phyloP scores from a whole-genome alignment of 306 rosid genomes.

The Echinosophora koreensis region DNA sequence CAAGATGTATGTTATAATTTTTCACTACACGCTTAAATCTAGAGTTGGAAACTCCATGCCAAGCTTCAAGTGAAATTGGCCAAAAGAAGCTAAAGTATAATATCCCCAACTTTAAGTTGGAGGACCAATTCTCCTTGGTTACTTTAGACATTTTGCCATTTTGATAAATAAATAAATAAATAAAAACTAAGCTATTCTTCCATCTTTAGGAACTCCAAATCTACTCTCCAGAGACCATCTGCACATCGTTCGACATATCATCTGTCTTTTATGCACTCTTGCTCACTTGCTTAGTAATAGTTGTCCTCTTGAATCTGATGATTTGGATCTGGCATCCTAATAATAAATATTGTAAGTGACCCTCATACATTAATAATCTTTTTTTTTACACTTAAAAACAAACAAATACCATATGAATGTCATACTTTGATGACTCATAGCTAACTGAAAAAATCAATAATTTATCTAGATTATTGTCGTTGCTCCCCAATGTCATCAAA shows the following conservation, averaged over 20 bases:
- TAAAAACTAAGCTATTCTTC: no score
- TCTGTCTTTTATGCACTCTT: constrained; percentile 65
- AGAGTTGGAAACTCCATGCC: no score
- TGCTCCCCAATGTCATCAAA: constrained; percentile 59
- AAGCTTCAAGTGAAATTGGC: no score
- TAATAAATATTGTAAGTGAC: constrained; percentile 46
- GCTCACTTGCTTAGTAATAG: constrained; percentile 67
- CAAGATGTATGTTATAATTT: no score
- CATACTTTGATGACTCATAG: background rate
- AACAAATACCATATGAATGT: constrained; percentile 19
- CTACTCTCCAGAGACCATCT: no score
- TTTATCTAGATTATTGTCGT: constrained; percentile 16
- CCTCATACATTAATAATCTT: constrained; percentile 35
- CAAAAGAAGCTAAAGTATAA: no score
- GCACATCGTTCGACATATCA: constrained; percentile 69
- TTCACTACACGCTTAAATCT: no score
- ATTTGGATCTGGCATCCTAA: constrained; percentile 88
- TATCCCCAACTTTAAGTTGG: no score
- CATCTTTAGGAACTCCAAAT: no score
- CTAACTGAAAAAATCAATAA: constrained; percentile 5
- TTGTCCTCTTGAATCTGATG: constrained; percentile 78
- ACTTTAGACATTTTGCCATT: no score
- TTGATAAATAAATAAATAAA: no score
- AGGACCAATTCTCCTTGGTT: no score
- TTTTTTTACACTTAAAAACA: constrained; percentile 27